phyloP scores from a whole-genome alignment of 768 basidiomycete species.

The Termitomyces sp. region DNA sequence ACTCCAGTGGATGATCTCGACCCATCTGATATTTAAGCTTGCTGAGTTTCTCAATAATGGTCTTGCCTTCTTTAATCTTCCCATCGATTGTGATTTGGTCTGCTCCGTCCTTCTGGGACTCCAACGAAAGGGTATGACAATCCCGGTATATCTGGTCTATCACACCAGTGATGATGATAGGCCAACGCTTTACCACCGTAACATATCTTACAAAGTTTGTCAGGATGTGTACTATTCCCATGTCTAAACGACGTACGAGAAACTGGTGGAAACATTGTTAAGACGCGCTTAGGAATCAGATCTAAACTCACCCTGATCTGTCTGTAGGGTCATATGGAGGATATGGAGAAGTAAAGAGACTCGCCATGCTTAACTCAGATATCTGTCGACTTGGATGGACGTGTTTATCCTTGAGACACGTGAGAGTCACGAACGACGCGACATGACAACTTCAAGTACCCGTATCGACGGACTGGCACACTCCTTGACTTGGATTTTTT shows the following conservation, averaged over 20 bases:
- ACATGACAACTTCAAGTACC: background rate
- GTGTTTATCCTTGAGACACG: too few relatives aligned
- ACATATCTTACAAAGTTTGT: conserved; percentile 48
- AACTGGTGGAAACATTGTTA: conserved; percentile 32
- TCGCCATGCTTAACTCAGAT: background rate
- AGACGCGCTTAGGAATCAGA: background rate
- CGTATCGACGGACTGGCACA: too few relatives aligned
- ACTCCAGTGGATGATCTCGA: conserved; percentile 67
- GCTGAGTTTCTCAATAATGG: conserved; percentile 66
- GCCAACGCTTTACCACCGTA: conserved; percentile 77
- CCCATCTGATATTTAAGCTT: conserved; percentile 88
- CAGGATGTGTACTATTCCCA: background rate
- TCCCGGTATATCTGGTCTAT: conserved; percentile 71
- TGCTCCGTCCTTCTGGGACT: conserved; percentile 21
- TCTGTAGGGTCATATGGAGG: conserved; percentile 75
- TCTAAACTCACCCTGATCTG: conserved; percentile 43
- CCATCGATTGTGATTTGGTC: conserved; percentile 22
- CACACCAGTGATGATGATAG: conserved; percentile 74
- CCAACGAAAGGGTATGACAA: conserved; percentile 56
- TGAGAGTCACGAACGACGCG: conserved; percentile 5
- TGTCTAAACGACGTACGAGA: conserved; percentile 45
- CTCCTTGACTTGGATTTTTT: background rate
- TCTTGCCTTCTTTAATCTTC: conserved; percentile 69
- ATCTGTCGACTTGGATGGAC: too few relatives aligned
- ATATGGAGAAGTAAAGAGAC: conserved; percentile 45